Percentiles rank a stretch among this genome's conserved stretches.
phyloP scores from a whole-genome alignment of 257 asterid species.

The Solanum paucissectum region DNA sequence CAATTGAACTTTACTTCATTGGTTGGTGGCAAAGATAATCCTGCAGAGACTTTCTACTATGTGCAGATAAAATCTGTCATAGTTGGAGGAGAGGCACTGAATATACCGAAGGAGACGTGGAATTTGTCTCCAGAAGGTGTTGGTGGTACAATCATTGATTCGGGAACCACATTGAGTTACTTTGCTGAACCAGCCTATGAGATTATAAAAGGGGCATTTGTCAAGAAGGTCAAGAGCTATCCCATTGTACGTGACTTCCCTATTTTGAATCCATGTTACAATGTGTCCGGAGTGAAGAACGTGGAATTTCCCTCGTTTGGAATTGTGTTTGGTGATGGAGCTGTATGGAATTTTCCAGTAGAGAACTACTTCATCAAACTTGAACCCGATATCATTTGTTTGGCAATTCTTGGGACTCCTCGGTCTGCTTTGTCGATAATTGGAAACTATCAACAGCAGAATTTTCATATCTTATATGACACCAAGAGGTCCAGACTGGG shows the following conservation, averaged over 20 bases:
- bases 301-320: slow-evolving; percentile 62
- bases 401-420: slow-evolving; percentile 81
- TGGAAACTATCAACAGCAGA: slow-evolving; percentile 93
- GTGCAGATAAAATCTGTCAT: slow-evolving; percentile 51
- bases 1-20: slow-evolving; percentile 58
- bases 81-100: slow-evolving; percentile 59
- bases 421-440: slow-evolving; percentile 63
- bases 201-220: slow-evolving; percentile 53
- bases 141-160: slow-evolving; percentile 83
- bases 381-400: slow-evolving; percentile 58
- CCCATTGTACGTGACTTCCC: slow-evolving; percentile 55
- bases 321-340: slow-evolving; percentile 68
- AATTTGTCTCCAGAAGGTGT: slow-evolving; percentile 36
- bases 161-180: slow-evolving; percentile 79
- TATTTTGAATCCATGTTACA: slow-evolving; percentile 69
- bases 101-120: slow-evolving; percentile 61
- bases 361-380: slow-evolving; percentile 74
- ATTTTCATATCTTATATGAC: slow-evolving; percentile 72
- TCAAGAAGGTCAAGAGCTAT: slow-evolving; percentile 34
- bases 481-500: slow-evolving; percentile 71
- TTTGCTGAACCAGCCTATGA: slow-evolving; percentile 72
- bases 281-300: slow-evolving; percentile 43
- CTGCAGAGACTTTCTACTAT: slow-evolving; percentile 72
- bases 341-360: slow-evolving; percentile 72
- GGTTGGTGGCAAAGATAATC: slow-evolving; percentile 38